These are phyloP conservation scores for Chlorella ohadii DNA, from an alignment of 139 green algal genomes.

Conservation along the genomic window DNA sequence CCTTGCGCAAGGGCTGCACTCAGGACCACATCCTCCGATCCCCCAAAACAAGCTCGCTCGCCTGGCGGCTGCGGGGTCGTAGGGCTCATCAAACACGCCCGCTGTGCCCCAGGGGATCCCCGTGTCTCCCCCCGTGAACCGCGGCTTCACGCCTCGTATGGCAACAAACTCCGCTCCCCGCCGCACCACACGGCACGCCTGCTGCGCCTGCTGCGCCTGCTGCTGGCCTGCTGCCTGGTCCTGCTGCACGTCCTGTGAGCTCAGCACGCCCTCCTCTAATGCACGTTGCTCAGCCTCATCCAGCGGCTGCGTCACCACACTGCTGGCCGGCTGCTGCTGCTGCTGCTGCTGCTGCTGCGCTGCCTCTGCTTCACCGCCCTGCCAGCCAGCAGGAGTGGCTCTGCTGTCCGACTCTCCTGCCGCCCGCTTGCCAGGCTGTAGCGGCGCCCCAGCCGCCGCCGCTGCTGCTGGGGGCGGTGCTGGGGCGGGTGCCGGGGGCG, in stretches of 20 bases:
- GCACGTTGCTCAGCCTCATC: not conserved
- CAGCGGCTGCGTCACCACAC: not conserved
- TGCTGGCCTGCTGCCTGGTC: not conserved
- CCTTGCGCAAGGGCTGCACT: too few relatives aligned
- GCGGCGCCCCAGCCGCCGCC: not conserved
- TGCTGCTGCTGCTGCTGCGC: not conserved
- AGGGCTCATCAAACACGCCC: constrained; percentile 53
- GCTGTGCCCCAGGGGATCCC: constrained; percentile 48
- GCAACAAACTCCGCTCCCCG: constrained; percentile 29
- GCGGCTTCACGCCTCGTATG: constrained; percentile 11
- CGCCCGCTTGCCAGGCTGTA: not conserved
- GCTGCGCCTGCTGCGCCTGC: not conserved
- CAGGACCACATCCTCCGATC: not conserved
- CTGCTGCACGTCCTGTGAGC: not conserved
- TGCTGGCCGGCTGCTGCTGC: not conserved
- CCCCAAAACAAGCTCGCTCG: not conserved
- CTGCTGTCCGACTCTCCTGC: not conserved
- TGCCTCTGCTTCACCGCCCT: too few relatives aligned
- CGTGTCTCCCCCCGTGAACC: constrained; percentile 43
- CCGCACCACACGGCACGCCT: constrained; percentile 19
- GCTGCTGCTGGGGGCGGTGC: not conserved
- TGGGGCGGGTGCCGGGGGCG: not conserved
- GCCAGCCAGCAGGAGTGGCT: not conserved
- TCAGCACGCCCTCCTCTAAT: not conserved
- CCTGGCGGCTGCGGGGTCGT: constrained; percentile 18